Conservation (phyloP, 306 rosid species). For the Acacia confusa region DNA sequence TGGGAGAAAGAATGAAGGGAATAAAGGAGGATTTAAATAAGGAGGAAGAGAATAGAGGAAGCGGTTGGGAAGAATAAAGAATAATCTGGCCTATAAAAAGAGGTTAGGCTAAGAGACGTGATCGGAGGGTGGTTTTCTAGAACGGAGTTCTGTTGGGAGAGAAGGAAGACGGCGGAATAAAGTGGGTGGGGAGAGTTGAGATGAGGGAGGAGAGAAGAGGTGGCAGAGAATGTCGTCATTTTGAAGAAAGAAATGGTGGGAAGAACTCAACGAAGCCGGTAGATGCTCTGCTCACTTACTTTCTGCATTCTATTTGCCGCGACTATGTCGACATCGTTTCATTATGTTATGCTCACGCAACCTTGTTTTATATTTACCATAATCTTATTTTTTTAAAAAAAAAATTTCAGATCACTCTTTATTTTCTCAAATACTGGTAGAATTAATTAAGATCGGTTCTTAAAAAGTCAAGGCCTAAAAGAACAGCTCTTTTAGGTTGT, state of each 20-base stretch:
- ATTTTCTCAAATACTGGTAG: too few relatives aligned
- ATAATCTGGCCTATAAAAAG: background rate
- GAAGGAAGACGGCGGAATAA: background rate
- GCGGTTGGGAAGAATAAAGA: background rate
- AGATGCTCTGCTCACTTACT: conserved; percentile 1
- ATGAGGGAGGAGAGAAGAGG: background rate
- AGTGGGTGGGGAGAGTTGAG: background rate
- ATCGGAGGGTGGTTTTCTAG: background rate
- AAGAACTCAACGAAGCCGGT: background rate
- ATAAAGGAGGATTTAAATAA: background rate
- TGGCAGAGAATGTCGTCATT: conserved; percentile 72
- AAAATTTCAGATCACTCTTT: too few relatives aligned
- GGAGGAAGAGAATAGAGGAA: background rate
- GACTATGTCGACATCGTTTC: conserved; percentile 75
- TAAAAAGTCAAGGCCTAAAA: too few relatives aligned
- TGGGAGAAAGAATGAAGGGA: conserved; percentile 30
- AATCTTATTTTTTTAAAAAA: too few relatives aligned
- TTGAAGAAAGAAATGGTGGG: background rate
- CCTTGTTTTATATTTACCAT: too few relatives aligned
- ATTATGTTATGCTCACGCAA: background rate
- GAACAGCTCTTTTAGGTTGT: too few relatives aligned
- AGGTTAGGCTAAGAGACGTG: background rate
- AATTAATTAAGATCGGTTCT: too few relatives aligned
- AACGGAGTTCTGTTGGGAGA: too few relatives aligned
- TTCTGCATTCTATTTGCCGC: conserved; percentile 34